Base-by-base conservation (phyloP, 2,329 filamentous ascomycete species). In the Neofusicoccum sp. region DNA sequence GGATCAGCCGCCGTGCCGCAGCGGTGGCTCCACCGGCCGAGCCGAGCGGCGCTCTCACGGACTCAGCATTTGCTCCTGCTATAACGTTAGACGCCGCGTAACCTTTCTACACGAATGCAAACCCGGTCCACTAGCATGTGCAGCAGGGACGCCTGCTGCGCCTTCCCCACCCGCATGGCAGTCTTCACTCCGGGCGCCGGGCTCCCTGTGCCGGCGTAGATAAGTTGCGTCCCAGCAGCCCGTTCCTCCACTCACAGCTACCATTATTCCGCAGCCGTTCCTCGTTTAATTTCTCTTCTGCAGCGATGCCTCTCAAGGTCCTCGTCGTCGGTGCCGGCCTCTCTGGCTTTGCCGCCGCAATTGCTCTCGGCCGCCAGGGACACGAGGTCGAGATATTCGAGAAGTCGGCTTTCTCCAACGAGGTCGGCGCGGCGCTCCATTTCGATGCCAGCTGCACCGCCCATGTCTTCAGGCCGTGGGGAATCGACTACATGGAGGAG, bases 391-490 rank as follows among this genome's bases (percentile, higher is more conserved):
- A 65, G 24, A 58, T 69, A 14, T 69, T 65, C 58, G 67, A 70
- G 33, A 67, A 68, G 45, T 68, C 65, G 8, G 44, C 40, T 2
- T 74, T 78, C 61, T 70, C 71, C 58, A 74, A 75, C 44, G 77
- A 79, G 64, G 66, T 77, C 28, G 77, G 77, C 3, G 77, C 77
- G 1, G 77, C 77, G 1, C 76, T 79, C 24, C 68, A 72, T 20
- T 63, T 77, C 16, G 71, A 72, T 16, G 75, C 76, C 2, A 78
- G 79, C 61, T 75, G 69, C 5, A 56, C 51, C 20, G 68, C 69
- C 4, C 65, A 69, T 1, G 65, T 72, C n/a, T 66, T 78, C 24
- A 60, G 66, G 2, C 61, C 63, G 26, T 76, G 73, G 69, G 74
- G 73, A 1, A 69, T 78, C 48, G 72, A 76, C 40, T 11, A 38